Conservation (phyloP, 2,329 filamentous ascomycete genomes). For the Venturiaceae sp. region DNA sequence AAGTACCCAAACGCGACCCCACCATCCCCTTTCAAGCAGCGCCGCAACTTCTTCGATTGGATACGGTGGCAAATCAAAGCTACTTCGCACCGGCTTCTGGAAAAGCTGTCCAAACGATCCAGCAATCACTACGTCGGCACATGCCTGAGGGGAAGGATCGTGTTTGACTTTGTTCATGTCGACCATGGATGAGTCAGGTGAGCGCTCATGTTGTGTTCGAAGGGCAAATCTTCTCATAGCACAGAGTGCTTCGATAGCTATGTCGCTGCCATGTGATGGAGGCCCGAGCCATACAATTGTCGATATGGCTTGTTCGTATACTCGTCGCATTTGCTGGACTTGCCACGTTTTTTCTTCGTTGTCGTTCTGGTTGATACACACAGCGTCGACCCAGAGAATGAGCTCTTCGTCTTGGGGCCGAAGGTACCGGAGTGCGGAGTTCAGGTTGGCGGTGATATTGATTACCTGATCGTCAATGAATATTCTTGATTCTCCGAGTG, state of each 20-base stretch:
- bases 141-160: not conserved
- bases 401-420: not conserved
- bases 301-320: not conserved
- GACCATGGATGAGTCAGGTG: not conserved
- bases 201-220: not conserved
- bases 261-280: not conserved
- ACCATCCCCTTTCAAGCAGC: not conserved
- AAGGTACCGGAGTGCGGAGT: not conserved
- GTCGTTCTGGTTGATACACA: slow-evolving; percentile 4
- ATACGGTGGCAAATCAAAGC: not conserved
- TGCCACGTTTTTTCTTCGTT: slow-evolving; percentile 2
- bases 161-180: not conserved
- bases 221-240: not conserved
- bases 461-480: not conserved
- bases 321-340: slow-evolving; percentile 1
- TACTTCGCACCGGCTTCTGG: not conserved
- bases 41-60: not conserved
- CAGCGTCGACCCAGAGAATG: slow-evolving; percentile 1
- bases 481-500: not conserved
- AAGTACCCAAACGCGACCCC: slow-evolving; percentile 1
- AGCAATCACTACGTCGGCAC: not conserved
- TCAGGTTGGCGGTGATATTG: slow-evolving; percentile 2
- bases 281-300: slow-evolving; percentile 2
- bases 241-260: not conserved
- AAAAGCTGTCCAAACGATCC: not conserved